Conservation (phyloP, 2,329 filamentous ascomycete genomes). For the Nemania sp. region DNA sequence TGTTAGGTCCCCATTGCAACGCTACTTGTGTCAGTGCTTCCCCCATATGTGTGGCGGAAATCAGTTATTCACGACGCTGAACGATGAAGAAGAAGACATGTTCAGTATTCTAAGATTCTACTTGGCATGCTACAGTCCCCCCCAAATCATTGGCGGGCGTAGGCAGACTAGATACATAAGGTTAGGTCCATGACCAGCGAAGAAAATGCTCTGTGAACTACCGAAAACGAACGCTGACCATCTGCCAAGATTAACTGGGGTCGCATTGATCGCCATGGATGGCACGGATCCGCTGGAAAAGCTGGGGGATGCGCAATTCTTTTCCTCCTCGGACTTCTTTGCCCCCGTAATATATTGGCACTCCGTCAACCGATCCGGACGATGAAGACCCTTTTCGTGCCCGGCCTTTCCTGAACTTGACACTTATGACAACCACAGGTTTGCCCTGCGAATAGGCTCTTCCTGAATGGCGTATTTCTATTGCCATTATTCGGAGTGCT, state of each 20-base stretch:
- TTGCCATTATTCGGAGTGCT: neutral
- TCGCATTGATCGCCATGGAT: conserved; percentile 28
- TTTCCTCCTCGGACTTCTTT: conserved; percentile 23
- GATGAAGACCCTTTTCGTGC: conserved; percentile 13
- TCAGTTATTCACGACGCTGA: neutral
- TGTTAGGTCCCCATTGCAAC: neutral
- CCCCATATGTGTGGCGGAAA: neutral
- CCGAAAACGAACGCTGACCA: conserved; percentile 19
- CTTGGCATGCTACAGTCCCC: neutral
- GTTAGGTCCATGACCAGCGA: too few relatives aligned
- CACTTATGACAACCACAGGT: conserved; percentile 1
- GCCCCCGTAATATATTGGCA: conserved; percentile 24
- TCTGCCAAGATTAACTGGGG: conserved; percentile 27
- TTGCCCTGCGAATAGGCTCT: neutral
- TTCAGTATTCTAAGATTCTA: neutral
- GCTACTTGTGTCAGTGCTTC: neutral
- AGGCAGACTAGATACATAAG: too few relatives aligned
- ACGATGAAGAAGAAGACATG: too few relatives aligned
- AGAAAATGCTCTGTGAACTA: conserved; percentile 10
- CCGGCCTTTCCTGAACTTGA: conserved; percentile 9
- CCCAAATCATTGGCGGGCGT: neutral
- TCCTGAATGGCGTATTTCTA: conserved; percentile 1
- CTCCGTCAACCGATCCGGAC: conserved; percentile 28
- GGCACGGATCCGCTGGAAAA: conserved; percentile 28
- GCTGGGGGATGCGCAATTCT: conserved; percentile 16